phyloP scores from a whole-genome alignment of 805 yeast genomes.

The Wickerhamia fluorescens region DNA sequence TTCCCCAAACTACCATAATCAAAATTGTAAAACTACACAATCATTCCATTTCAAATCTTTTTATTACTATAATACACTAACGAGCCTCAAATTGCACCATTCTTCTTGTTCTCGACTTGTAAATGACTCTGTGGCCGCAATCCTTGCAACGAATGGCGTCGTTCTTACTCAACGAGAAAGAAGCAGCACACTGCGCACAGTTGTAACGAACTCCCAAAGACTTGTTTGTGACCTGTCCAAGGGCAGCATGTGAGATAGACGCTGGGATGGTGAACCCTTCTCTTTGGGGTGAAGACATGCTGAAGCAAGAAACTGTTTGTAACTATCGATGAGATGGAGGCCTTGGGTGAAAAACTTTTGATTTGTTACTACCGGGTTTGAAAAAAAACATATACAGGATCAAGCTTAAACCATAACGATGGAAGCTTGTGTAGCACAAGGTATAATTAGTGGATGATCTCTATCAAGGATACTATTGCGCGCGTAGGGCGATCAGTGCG shows the following conservation, averaged over 20 bases:
- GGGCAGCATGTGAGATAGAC: conserved; percentile 67
- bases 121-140: conserved; percentile 96
- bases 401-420: too few species aligned
- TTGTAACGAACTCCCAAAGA: conserved; percentile 85
- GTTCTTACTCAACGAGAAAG: conserved; percentile 78
- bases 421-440: too few species aligned
- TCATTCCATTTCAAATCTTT: too few species aligned
- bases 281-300: conserved; percentile 51
- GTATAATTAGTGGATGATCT: conserved; percentile 17
- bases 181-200: conserved; percentile 94
- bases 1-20: too few species aligned
- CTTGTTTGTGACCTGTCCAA: conserved; percentile 60
- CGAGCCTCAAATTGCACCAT: conserved; percentile 60
- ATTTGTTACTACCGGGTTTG: too few species aligned
- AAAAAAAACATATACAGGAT: too few species aligned
- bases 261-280: conserved; percentile 86
- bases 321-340: too few species aligned
- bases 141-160: conserved; percentile 98
- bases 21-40: too few species aligned
- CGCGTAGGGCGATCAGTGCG: conserved; percentile 27
- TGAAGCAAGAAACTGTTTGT: too few species aligned
- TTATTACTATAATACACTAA: conserved; percentile 7
- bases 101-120: conserved; percentile 96
- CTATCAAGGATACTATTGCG: conserved; percentile 27
- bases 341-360: too few species aligned